Evolutionary conservation across 2,329 filamentous ascomycete species (phyloP).

Genomic region (Chaetomiaceae sp.): DNA sequence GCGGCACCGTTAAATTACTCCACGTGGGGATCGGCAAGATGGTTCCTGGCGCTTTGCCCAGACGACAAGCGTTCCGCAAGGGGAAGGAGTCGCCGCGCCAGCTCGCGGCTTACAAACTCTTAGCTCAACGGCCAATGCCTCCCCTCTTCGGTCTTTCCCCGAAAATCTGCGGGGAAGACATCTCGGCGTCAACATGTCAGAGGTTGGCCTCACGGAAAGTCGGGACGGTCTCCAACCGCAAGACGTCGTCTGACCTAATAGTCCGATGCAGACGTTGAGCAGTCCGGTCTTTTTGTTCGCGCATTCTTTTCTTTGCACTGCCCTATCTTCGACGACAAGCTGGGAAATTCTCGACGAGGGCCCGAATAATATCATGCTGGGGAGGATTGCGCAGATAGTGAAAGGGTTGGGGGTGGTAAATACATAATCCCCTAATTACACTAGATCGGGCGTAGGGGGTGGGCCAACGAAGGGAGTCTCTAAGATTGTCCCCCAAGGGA

Average conservation of each 20-base stretch:
- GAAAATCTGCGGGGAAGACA: background rate
- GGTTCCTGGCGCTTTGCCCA: background rate
- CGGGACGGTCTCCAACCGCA: background rate
- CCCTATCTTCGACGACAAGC: too few relatives aligned
- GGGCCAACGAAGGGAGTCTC: too few relatives aligned
- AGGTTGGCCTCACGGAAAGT: background rate
- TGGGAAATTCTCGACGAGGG: too few relatives aligned
- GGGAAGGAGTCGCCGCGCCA: slow-evolving; percentile 4
- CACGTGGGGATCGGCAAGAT: background rate
- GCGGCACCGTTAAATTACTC: too few relatives aligned
- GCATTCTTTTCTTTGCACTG: too few relatives aligned
- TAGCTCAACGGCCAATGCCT: background rate
- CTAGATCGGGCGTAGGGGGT: too few relatives aligned
- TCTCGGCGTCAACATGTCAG: background rate
- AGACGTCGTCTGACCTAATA: too few relatives aligned
- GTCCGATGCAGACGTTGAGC: background rate
- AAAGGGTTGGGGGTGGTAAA: too few relatives aligned
- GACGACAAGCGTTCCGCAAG: background rate
- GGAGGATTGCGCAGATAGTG: too few relatives aligned
- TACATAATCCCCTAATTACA: too few relatives aligned
- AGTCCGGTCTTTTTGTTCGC: background rate
- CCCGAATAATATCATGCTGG: too few relatives aligned
- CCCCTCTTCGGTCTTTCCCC: background rate
- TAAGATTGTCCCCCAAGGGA: too few relatives aligned
- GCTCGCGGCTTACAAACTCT: background rate